Evolutionary conservation across 176 grass and related monocot species (phyloP).

Genomic region (Phoenix roebelenii): DNA sequence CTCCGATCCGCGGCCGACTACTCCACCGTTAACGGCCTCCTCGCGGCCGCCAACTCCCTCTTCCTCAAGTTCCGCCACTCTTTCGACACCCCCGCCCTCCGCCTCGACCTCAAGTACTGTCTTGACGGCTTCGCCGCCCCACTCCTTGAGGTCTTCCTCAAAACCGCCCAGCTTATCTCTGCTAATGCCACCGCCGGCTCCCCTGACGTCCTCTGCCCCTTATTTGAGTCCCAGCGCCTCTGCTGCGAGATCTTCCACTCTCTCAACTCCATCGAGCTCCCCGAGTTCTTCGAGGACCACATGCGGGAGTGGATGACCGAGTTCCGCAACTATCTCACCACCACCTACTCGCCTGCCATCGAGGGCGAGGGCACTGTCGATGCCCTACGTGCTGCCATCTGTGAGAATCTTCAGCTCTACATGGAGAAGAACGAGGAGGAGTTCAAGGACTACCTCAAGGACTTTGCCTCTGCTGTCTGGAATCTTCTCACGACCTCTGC

Average conservation of each 20-base stretch:
- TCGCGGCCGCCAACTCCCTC: constrained; percentile 55
- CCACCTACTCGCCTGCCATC: constrained; percentile 36
- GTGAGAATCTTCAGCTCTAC: constrained; percentile 90
- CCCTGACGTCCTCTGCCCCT: constrained; percentile 41
- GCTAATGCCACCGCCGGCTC: constrained; percentile 21
- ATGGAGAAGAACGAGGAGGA: constrained; percentile 99
- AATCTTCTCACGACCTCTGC: constrained; percentile 54
- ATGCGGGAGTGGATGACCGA: constrained; percentile 94
- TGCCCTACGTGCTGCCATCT: constrained; percentile 57
- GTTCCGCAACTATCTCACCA: constrained; percentile 72
- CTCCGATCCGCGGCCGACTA: constrained; percentile 52
- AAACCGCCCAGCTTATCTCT: constrained; percentile 52
- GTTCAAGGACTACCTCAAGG: constrained; percentile 62
- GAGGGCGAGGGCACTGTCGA: constrained; percentile 72
- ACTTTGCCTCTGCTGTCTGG: constrained; percentile 84
- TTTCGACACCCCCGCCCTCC: constrained; percentile 63
- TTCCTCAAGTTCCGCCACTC: constrained; percentile 83
- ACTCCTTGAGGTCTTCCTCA: constrained; percentile 76
- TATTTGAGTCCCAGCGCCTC: constrained; percentile 76
- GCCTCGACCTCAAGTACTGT: constrained; percentile 92
- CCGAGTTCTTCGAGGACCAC: constrained; percentile 97
- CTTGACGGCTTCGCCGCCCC: constrained; percentile 66
- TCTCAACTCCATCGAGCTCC: constrained; percentile 87
- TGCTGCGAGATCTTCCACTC: constrained; percentile 92
- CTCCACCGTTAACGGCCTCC: constrained; percentile 56